Evolutionary conservation across 2,329 filamentous ascomycete genomes (phyloP).

Genomic region (Penicillium hordei): DNA sequence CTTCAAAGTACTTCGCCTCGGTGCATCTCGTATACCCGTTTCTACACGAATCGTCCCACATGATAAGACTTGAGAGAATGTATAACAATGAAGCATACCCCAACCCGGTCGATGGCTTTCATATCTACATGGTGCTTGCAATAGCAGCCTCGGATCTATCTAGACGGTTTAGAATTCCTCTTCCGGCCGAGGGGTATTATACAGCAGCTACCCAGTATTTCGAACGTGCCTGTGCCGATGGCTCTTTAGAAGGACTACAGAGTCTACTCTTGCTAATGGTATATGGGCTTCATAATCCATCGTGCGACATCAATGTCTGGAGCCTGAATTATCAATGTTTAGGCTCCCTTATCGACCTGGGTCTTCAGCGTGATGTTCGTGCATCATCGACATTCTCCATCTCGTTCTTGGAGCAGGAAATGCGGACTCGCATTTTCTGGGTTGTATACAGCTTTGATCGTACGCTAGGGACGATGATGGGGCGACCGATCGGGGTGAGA

Average conservation of each 20-base stretch:
- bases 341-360: conserved; percentile 53
- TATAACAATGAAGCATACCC: conserved; percentile 33
- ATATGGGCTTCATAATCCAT: conserved; percentile 54
- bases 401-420: conserved; percentile 53
- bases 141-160: conserved; percentile 51
- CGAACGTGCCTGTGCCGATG: conserved; percentile 50
- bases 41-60: conserved; percentile 48
- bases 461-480: conserved; percentile 57
- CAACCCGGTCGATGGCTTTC: conserved; percentile 43
- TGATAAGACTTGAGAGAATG: conserved; percentile 35
- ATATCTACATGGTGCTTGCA: conserved; percentile 56
- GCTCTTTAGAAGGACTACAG: conserved; percentile 52
- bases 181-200: conserved; percentile 53
- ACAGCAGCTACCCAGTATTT: conserved; percentile 50
- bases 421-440: conserved; percentile 59
- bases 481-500: conserved; percentile 55
- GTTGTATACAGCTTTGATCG: conserved; percentile 55
- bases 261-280: conserved; percentile 47
- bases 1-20: conserved; percentile 50
- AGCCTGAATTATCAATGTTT: conserved; percentile 58
- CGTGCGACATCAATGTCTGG: conserved; percentile 53
- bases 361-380: conserved; percentile 53
- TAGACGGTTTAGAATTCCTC: conserved; percentile 43
- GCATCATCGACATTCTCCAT: conserved; percentile 40
- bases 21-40: conserved; percentile 54